Conservation (phyloP, 345 rosid genomes). For the Eucalyptus pauciflora region DNA sequence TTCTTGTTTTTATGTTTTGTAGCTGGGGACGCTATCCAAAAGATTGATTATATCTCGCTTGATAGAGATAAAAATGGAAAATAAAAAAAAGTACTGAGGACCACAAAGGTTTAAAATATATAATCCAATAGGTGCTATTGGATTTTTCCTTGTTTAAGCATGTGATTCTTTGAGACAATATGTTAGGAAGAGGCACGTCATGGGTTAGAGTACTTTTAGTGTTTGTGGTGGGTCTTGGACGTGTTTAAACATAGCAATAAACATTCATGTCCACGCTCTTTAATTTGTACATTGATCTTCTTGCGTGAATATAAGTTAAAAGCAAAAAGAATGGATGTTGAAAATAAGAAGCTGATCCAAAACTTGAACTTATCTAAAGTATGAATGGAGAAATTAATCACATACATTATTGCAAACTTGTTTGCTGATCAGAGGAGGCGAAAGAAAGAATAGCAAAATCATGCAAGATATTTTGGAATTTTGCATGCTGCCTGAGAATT, state of each 20-base stretch:
- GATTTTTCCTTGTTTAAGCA: background rate
- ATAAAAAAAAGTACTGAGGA: background rate
- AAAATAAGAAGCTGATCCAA: background rate
- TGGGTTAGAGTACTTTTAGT: background rate
- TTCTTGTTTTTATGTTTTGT: background rate
- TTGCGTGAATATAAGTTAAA: background rate
- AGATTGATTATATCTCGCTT: background rate
- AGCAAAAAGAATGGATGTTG: background rate
- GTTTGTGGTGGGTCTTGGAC: background rate
- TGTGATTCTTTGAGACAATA: background rate
- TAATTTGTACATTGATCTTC: background rate
- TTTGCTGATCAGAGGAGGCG: background rate
- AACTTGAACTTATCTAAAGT: background rate
- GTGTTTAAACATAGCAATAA: background rate
- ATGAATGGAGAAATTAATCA: background rate
- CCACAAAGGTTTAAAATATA: background rate
- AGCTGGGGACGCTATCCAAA: background rate
- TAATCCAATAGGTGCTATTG: background rate
- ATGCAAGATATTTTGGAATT: background rate
- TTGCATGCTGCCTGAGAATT: background rate
- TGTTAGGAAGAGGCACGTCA: background rate
- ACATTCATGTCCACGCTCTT: background rate
- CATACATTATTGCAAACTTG: background rate
- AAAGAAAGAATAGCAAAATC: background rate
- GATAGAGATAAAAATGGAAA: background rate